Percentiles rank a stretch among this genome's conserved stretches.
Evolutionary conservation across 2,329 filamentous ascomycete genomes (phyloP).

Genomic region (Fusarium sp.): DNA sequence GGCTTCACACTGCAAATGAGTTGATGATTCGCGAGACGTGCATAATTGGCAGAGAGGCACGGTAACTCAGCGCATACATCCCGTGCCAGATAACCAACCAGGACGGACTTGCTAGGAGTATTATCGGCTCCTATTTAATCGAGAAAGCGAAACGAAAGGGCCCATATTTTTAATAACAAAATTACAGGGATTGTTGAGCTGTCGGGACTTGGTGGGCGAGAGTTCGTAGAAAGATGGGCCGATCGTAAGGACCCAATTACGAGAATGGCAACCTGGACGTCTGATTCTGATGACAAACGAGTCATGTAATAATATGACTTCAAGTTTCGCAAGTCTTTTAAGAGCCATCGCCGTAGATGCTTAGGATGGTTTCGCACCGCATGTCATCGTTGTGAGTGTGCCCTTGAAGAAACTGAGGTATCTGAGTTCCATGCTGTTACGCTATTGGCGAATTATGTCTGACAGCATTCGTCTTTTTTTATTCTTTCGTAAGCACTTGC

Average conservation of each 20-base stretch:
- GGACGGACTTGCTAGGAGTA: not conserved
- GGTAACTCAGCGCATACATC: not conserved
- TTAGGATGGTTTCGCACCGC: not conserved
- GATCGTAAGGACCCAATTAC: constrained; percentile 37
- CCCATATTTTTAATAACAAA: constrained; percentile 16
- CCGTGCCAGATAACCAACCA: constrained; percentile 4
- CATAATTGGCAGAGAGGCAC: constrained; percentile 21
- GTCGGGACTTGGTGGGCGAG: constrained; percentile 19
- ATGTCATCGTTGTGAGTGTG: not conserved
- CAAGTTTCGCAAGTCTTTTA: constrained; percentile 8
- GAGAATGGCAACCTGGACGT: constrained; percentile 35
- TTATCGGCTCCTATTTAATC: constrained; percentile 6
- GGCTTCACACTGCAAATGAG: constrained; percentile 18
- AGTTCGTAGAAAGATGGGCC: constrained; percentile 35
- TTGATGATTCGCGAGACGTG: constrained; percentile 14
- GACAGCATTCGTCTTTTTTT: constrained; percentile 6
- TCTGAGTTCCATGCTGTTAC: constrained; percentile 11
- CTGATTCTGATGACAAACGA: constrained; percentile 34
- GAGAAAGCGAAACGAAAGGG: not conserved
- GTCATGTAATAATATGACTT: constrained; percentile 33
- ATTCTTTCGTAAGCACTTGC: constrained; percentile 29
- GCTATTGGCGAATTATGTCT: constrained; percentile 8
- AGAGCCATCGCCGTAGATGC: not conserved
- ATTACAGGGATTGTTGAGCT: constrained; percentile 25
- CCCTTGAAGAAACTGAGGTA: not conserved